phyloP scores from a whole-genome alignment of 805 yeast genomes.

The Schwanniomyces polymorphus region DNA sequence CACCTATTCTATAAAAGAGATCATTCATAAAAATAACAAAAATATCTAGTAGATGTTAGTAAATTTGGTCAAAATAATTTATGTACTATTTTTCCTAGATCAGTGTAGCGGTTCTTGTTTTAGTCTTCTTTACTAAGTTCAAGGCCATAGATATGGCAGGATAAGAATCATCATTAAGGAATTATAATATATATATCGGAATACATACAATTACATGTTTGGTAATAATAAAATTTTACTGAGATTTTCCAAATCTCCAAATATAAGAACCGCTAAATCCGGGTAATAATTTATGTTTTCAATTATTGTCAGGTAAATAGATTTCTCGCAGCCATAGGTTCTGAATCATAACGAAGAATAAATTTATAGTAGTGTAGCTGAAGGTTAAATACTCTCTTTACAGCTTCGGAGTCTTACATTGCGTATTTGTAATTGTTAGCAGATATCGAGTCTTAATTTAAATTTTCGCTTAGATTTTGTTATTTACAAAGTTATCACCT shows the following conservation, averaged over 20 bases:
- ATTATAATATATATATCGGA: neutral
- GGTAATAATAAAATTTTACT: neutral
- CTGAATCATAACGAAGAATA: no score
- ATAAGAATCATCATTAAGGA: conserved; percentile 22
- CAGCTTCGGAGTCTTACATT: no score
- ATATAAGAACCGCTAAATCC: neutral
- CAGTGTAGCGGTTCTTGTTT: conserved; percentile 38
- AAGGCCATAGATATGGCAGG: conserved; percentile 14
- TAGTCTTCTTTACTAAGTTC: conserved; percentile 16
- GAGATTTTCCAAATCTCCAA: neutral
- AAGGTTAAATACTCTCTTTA: no score
- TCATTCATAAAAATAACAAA: no score
- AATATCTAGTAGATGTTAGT: neutral
- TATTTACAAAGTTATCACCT: no score
- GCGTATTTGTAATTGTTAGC: no score
- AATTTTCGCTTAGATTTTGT: no score
- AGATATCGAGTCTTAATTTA: no score
- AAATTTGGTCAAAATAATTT: neutral
- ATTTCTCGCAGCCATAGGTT: no score
- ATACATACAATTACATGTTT: neutral
- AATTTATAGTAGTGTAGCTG: no score
- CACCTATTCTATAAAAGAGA: no score
- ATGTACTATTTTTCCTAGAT: conserved; percentile 3
- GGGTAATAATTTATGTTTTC: neutral
- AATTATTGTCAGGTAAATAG: no score